Base-by-base conservation (phyloP, 148 eudicot genomes). In the Dianthus caryophyllus region DNA sequence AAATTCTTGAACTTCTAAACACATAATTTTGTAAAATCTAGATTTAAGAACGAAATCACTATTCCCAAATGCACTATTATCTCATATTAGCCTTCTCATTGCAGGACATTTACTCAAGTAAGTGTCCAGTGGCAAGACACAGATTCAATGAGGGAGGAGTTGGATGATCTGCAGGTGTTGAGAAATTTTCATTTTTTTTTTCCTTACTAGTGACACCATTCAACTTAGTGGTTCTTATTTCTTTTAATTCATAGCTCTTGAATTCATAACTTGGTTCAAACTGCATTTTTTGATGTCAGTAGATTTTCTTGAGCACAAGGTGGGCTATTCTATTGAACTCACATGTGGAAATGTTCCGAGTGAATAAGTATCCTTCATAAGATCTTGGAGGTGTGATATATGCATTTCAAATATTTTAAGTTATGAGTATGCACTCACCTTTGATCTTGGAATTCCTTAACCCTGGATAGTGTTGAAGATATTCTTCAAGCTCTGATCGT, bases 271-370 rank as follows among this genome's bases (percentile, higher is more conserved):
- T 71, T 66, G 26, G 67, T 41, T 46, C 38, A 33, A 50, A 26
- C 49, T 58, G 65, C 27, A n/a, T 78, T 62, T 56, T 63, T 58
- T 33, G 62, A n/a, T 69, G 64, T 70, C 73, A 76, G 75, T 89
- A 94, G 99, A 94, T 94, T 68, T 94, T 94, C 80, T 78, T 94
- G 81, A 94, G 97, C 81, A 86, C 96, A 24, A 88, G 98, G 81
- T 94, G 99, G 99, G 97, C 97, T 39, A 90, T 94, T 73, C 82
- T 94, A 71, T 79, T 94, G 83, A 94, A 94, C 82, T 81, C 91
- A 84, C 99, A 94, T 46, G 96, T 90, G 75, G 99, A 94, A 81
- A 94, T 94, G 99, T 94, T 94, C 75, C 88, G 99, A 62, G 99
- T 90, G 76, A 94, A 94, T 80, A 94, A 88, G 99, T 94, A 94